Evolutionary conservation across 2,329 filamentous ascomycete genomes (phyloP).

Genomic region (Trichoderma sp.): DNA sequence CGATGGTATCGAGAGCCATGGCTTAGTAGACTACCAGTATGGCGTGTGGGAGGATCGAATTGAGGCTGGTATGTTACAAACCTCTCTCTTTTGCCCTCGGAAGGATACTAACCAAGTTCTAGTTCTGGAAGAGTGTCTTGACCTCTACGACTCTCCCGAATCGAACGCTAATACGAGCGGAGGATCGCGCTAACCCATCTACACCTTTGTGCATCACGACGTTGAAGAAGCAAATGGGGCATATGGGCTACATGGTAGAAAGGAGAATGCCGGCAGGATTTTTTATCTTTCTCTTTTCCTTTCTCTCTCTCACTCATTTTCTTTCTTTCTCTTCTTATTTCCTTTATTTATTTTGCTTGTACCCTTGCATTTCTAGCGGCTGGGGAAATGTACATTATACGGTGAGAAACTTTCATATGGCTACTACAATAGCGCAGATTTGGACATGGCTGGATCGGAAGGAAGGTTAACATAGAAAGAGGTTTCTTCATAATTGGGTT

Average conservation of each 20-base stretch:
- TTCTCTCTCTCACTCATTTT: neutral
- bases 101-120: neutral
- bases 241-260: neutral
- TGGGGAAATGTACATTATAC: constrained; percentile 21
- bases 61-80: constrained; percentile 67
- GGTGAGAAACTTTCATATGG: neutral
- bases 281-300: neutral
- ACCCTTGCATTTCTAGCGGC: constrained; percentile 19
- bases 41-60: constrained; percentile 96
- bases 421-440: constrained; percentile 8
- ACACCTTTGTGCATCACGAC: constrained; percentile 12
- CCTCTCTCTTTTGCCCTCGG: neutral
- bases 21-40: constrained; percentile 96
- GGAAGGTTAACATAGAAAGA: constrained; percentile 7
- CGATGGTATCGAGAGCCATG: constrained; percentile 84
- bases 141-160: constrained; percentile 50
- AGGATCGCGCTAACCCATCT: constrained; percentile 31
- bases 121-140: constrained; percentile 49
- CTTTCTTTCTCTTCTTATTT: neutral
- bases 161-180: constrained; percentile 40
- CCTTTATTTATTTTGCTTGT: neutral
- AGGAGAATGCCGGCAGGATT: neutral
- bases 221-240: neutral
- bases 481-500: neutral
- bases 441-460: neutral